Conservation (phyloP, 768 basidiomycete genomes). For the Dacryopinax primogenitus region DNA sequence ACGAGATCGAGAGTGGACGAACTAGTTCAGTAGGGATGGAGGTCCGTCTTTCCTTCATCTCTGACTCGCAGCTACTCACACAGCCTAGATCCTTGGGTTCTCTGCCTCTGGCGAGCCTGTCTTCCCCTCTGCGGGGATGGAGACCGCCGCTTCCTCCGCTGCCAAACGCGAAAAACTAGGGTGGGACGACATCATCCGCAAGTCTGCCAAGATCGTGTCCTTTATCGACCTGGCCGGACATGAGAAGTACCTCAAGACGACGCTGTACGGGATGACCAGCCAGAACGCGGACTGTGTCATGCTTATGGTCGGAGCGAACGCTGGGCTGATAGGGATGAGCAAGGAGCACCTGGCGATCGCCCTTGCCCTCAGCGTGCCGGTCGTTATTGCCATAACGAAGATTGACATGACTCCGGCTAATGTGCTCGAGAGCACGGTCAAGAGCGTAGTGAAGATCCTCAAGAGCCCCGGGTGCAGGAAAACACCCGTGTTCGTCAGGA, state of each 20-base stretch:
- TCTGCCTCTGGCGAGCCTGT: constrained; percentile 57
- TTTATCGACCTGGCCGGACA: constrained; percentile 97
- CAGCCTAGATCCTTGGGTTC: constrained; percentile 71
- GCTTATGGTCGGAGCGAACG: constrained; percentile 90
- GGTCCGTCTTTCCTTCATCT: constrained; percentile 33
- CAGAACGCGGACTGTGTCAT: constrained; percentile 80
- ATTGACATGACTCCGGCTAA: constrained; percentile 97
- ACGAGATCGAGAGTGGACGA: constrained; percentile 89
- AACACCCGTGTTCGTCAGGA: constrained; percentile 72
- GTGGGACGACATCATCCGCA: constrained; percentile 89
- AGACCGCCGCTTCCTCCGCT: constrained; percentile 19
- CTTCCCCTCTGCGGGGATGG: constrained; percentile 42
- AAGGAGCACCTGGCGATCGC: constrained; percentile 96
- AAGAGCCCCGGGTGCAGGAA: constrained; percentile 90
- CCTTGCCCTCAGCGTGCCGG: constrained; percentile 82
- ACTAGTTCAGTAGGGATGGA: constrained; percentile 97
- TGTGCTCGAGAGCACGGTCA: constrained; percentile 78
- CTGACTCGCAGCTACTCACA: background rate
- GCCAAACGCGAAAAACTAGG: constrained; percentile 69
- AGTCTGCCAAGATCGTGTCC: constrained; percentile 82
- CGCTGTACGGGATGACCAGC: constrained; percentile 86
- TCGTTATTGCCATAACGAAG: constrained; percentile 93
- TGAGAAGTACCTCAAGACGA: constrained; percentile 64
- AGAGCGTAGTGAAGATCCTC: constrained; percentile 84
- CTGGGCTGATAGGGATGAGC: constrained; percentile 77